phyloP scores from a whole-genome alignment of 139 green algal genomes.

The Chlorella sp. region DNA sequence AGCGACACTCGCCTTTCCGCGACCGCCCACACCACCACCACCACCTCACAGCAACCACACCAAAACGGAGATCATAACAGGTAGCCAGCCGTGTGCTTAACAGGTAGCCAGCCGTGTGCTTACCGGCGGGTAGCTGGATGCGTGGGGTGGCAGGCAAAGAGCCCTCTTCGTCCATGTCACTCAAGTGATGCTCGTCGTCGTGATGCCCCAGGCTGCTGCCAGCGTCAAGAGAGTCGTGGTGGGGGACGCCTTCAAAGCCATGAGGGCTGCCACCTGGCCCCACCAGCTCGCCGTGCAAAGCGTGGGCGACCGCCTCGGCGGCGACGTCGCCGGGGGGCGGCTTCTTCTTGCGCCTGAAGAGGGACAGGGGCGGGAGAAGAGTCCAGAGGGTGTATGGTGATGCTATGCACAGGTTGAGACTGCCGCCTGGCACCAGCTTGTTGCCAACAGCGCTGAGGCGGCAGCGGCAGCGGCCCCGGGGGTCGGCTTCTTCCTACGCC shows the following conservation, averaged over 20 bases:
- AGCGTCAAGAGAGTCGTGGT: not conserved
- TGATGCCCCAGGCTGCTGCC: not conserved
- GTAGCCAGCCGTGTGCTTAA: too few relatives aligned
- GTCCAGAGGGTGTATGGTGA: too few relatives aligned
- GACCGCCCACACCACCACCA: too few relatives aligned
- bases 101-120: too few relatives aligned
- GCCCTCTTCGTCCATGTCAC: not conserved
- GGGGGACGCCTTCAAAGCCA: not conserved
- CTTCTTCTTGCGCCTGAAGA: slow-evolving; percentile 16
- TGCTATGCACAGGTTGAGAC: not conserved
- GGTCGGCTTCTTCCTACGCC: not conserved
- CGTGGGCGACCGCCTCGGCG: not conserved
- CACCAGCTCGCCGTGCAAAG: not conserved
- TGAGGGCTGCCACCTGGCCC: not conserved
- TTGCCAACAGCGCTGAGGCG: too few relatives aligned
- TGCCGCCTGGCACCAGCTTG: too few relatives aligned
- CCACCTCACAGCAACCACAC: too few relatives aligned
- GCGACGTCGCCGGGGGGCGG: not conserved
- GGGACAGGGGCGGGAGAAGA: too few relatives aligned
- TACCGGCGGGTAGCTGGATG: slow-evolving; percentile 14
- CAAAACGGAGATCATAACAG: too few relatives aligned
- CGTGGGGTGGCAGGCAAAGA: not conserved
- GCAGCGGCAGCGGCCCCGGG: too few relatives aligned
- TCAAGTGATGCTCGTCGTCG: not conserved
- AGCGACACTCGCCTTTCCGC: too few relatives aligned